These are phyloP conservation scores for Schizochytrium sp. DNA, from an alignment of 108 stramenopile species.

Conservation along the genomic window DNA sequence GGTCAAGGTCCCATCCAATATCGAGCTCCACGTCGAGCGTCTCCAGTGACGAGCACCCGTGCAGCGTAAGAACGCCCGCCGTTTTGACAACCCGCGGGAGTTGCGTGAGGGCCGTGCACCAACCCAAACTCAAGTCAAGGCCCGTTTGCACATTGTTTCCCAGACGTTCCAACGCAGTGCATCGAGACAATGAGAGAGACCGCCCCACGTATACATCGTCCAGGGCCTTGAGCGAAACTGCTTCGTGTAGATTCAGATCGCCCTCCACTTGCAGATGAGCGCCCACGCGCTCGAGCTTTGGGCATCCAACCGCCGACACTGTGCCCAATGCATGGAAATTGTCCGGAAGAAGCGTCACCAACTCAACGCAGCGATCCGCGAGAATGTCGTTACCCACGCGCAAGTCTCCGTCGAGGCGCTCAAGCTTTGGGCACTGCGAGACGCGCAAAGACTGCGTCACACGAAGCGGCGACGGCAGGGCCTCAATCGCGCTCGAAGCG, in stretches of 20 bases:
- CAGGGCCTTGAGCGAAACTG: neutral
- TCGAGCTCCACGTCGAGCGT: neutral
- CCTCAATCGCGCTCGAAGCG: neutral
- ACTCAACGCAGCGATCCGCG: neutral
- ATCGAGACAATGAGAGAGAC: neutral
- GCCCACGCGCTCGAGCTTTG: neutral
- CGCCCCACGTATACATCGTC: neutral
- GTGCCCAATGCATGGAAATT: neutral
- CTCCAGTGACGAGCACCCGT: neutral
- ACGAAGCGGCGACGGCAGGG: neutral
- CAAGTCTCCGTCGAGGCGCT: neutral
- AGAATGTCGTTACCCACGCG: neutral
- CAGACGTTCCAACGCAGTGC: neutral
- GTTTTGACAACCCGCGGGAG: neutral
- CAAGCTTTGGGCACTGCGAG: neutral
- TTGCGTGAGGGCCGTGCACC: neutral
- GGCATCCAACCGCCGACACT: neutral
- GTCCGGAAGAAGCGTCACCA: neutral
- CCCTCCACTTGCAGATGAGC: neutral
- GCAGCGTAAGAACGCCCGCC: neutral
- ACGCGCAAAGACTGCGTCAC: neutral
- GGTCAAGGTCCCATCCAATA: neutral
- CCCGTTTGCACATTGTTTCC: neutral
- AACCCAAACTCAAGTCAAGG: neutral
- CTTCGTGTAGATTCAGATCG: neutral